Evolutionary conservation across 306 rosid species (phyloP).

Genomic region (Abrus pulchellus): DNA sequence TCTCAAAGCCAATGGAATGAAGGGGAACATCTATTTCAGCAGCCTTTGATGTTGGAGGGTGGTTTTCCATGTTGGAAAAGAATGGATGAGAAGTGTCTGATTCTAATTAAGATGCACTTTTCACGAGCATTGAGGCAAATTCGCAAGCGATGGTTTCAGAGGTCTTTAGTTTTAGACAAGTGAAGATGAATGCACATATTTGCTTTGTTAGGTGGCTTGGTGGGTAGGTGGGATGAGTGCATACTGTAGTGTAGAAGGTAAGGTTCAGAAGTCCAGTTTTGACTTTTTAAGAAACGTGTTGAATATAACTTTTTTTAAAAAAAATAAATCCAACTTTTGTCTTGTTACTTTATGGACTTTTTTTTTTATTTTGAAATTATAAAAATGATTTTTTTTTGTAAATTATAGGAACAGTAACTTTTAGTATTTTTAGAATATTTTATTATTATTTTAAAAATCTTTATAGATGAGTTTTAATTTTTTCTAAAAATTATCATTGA

Average conservation of each 20-base stretch:
- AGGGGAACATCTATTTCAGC: constrained; percentile 67
- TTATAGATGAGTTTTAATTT: too few species aligned
- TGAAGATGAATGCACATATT: neutral
- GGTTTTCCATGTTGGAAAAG: constrained; percentile 42
- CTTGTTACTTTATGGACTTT: too few species aligned
- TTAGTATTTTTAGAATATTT: too few species aligned
- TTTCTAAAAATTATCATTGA: too few species aligned
- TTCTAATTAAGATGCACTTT: neutral
- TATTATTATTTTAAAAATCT: too few species aligned
- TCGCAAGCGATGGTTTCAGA: neutral
- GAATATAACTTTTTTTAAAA: too few species aligned
- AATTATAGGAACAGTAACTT: too few species aligned
- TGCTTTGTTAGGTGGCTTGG: neutral
- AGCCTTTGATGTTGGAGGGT: constrained; percentile 48
- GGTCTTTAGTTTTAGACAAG: neutral
- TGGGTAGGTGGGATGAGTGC: neutral
- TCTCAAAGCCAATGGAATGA: constrained; percentile 66
- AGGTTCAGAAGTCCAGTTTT: neutral
- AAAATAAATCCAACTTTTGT: too few species aligned
- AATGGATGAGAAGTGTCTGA: neutral
- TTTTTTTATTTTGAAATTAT: too few species aligned
- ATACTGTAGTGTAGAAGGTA: too few species aligned
- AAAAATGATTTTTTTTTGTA: too few species aligned
- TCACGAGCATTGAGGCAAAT: neutral
- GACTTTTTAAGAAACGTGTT: too few species aligned